These are phyloP conservation scores for Chaetoscypha palmicola DNA, from an alignment of 2,329 filamentous ascomycete species.

Conservation along the genomic window DNA sequence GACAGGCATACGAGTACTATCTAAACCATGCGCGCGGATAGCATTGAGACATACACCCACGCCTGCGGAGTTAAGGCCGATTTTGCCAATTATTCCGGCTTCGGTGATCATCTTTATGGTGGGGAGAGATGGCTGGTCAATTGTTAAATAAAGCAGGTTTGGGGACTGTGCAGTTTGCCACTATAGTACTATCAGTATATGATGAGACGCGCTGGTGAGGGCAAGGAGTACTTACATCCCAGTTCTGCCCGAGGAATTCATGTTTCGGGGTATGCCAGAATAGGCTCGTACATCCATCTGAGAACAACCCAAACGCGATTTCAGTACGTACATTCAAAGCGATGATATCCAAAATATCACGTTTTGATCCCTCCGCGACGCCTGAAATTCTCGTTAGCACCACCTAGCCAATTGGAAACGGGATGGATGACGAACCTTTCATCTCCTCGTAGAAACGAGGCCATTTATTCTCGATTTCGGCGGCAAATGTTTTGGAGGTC, in stretches of 20 bases:
- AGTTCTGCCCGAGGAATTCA: conserved; percentile 25
- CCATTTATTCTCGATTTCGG: conserved; percentile 14
- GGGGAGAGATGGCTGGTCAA: conserved; percentile 6
- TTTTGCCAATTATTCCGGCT: conserved; percentile 33
- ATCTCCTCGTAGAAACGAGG: conserved; percentile 29
- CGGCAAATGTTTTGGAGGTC: conserved; percentile 15
- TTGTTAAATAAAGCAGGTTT: conserved; percentile 13
- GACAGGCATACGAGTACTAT: conserved; percentile 40
- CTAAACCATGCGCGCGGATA: conserved; percentile 42
- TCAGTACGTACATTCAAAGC: conserved; percentile 46
- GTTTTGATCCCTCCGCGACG: conserved; percentile 38
- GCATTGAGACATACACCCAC: conserved; percentile 51
- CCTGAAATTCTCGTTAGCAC: neutral
- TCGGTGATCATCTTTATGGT: conserved; percentile 18
- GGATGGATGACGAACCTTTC: conserved; percentile 28
- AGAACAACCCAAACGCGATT: conserved; percentile 44
- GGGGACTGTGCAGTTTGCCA: conserved; percentile 2
- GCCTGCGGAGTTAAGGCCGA: conserved; percentile 46
- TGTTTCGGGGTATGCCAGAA: conserved; percentile 32
- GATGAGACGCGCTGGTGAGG: neutral
- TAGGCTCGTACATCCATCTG: conserved; percentile 44
- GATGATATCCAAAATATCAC: conserved; percentile 38
- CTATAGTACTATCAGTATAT: neutral
- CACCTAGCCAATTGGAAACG: too few relatives aligned
- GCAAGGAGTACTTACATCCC: conserved; percentile 15